phyloP scores from a whole-genome alignment of 1,284 basidiomycete genomes.

The Cystobasidium pallidum region DNA sequence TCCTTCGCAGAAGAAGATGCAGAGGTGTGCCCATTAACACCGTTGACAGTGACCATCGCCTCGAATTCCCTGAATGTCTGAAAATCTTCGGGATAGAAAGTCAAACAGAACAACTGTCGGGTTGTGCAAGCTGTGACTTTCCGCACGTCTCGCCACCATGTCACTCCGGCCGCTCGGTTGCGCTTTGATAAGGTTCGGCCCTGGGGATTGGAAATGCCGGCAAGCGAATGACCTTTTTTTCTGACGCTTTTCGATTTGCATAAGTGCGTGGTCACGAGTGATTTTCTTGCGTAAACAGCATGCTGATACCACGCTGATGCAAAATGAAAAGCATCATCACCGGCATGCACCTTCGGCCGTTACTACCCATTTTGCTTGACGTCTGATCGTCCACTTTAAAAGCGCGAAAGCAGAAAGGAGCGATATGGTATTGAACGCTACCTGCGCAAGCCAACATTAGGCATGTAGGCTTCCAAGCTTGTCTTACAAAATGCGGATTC shows the following conservation, averaged over 20 bases:
- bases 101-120: neutral
- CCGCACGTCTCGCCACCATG: conserved; percentile 5
- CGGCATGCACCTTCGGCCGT: neutral
- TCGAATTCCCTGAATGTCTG: neutral
- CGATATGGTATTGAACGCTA: too few species aligned
- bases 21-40: neutral
- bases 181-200: conserved; percentile 19
- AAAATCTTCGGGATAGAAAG: neutral
- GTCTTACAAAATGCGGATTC: too few species aligned
- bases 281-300: conserved; percentile 2
- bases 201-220: neutral
- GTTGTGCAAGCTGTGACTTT: neutral
- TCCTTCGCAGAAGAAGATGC: conserved; percentile 3
- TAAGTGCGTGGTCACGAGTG: conserved; percentile 1
- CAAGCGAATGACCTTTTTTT: conserved; percentile 7
- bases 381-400: too few species aligned
- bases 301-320: neutral
- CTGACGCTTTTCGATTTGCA: conserved; percentile 23
- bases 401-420: too few species aligned
- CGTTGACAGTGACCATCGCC: conserved; percentile 13
- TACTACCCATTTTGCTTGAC: neutral
- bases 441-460: too few species aligned
- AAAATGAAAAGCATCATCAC: conserved; percentile 10
- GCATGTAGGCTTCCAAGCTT: too few species aligned
- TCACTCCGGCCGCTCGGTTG: conserved; percentile 8